These are phyloP conservation scores for Coemansia sp. DNA, from an alignment of 192 early-diverging fungal species.

Conservation along the genomic window DNA sequence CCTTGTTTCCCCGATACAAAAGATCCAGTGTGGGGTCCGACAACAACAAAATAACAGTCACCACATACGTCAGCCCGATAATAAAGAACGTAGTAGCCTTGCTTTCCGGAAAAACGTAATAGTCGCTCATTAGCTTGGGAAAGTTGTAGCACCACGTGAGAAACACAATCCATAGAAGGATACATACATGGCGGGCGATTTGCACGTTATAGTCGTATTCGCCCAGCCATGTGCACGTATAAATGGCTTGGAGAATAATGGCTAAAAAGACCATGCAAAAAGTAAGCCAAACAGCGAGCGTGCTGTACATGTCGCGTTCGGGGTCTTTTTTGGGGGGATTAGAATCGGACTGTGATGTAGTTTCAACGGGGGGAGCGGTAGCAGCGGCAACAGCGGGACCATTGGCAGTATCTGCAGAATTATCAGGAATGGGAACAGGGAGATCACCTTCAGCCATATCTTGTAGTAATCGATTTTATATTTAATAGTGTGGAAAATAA, in stretches of 20 bases:
- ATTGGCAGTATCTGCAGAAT: no score
- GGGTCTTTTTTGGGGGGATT: background rate
- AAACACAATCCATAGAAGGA: background rate
- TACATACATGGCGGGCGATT: background rate
- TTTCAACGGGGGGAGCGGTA: no score
- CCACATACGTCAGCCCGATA: background rate
- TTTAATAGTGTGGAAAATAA: no score
- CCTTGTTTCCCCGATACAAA: background rate
- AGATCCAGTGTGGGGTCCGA: background rate
- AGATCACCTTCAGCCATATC: no score
- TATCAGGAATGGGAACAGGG: no score
- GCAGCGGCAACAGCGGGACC: no score
- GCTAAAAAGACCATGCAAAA: background rate
- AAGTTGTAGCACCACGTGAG: background rate
- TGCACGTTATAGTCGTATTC: conserved; percentile 11
- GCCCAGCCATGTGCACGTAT: conserved; percentile 11
- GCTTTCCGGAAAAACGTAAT: conserved; percentile 1
- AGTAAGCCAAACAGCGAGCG: background rate
- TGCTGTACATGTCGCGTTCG: background rate
- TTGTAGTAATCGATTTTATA: no score
- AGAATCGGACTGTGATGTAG: no score
- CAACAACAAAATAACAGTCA: background rate
- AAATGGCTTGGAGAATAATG: conserved; percentile 3
- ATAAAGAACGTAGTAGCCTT: background rate
- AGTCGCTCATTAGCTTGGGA: background rate